A percentile compares a stretch with the other conserved stretches of the same genome.
Evolutionary conservation across 2,329 filamentous ascomycete genomes (phyloP).

Genomic region (Geoglossum cookeanum): DNA sequence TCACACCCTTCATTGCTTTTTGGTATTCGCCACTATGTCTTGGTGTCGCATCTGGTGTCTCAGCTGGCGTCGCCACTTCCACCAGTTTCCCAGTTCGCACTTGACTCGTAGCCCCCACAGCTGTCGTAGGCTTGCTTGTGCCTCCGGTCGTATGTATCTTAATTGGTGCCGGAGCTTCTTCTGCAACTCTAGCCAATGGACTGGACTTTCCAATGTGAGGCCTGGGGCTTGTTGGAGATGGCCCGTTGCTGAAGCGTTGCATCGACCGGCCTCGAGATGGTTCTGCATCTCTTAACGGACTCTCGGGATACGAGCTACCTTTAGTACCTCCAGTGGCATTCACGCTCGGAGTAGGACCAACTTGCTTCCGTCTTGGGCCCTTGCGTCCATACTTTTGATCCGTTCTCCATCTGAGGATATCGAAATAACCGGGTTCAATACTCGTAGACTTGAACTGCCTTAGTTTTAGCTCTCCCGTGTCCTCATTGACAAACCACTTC

Average conservation of each 20-base stretch:
- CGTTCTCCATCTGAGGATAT: constrained; percentile 84
- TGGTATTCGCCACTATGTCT: background rate
- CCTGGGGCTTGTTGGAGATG: constrained; percentile 44
- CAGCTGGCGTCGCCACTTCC: constrained; percentile 2
- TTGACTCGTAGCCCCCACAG: background rate
- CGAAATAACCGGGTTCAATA: constrained; percentile 83
- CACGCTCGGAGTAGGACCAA: constrained; percentile 11
- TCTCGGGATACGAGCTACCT: constrained; percentile 40
- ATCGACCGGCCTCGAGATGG: constrained; percentile 51
- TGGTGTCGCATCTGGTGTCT: background rate
- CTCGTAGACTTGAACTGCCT: constrained; percentile 77
- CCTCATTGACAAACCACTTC: constrained; percentile 85
- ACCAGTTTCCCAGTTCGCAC: constrained; percentile 2
- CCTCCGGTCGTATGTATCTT: constrained; percentile 1
- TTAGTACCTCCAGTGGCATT: constrained; percentile 16
- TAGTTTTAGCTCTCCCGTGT: constrained; percentile 76
- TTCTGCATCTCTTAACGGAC: constrained; percentile 38
- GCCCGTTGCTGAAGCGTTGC: constrained; percentile 42
- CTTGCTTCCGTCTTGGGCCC: constrained; percentile 28
- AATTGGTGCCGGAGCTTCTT: constrained; percentile 31
- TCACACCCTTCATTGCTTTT: background rate
- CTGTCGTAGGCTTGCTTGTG: background rate
- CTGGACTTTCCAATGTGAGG: constrained; percentile 49
- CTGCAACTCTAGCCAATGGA: constrained; percentile 54
- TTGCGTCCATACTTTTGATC: constrained; percentile 79